Evolutionary conservation across 2,329 filamentous ascomycete genomes (phyloP), one percentile per base, ranked within the genome.

Genomic region (Nemania sp.): DNA sequence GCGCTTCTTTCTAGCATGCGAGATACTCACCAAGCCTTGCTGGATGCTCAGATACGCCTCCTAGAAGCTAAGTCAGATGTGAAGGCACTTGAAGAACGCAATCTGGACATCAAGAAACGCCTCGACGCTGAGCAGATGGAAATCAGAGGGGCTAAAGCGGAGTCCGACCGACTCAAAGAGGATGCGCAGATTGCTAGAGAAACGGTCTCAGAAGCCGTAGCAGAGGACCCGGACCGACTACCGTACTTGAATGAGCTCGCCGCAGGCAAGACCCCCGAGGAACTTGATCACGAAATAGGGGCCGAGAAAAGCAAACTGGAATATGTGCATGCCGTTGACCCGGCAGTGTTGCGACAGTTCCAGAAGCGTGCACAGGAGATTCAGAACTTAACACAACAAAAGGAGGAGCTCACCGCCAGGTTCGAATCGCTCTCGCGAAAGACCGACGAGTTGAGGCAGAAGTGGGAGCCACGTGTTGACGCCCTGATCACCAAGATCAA

Each of bases 401-500:
- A 90, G 76, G 84, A 86, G 7, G 81, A 84, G 2, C 83, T 87
- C 49, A 84, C 86, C 32, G 78, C 77, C 5, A 85, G 86, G 61
- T 82, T 96, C 10, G 84, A 84, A 2, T 80, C 84, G 2, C 80
- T 91, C 18, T 83, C 84, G 18, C 76, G 78, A 13, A 84, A 87
- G 54, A 95, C 97, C 69, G 79, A 82, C 0, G 85, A 89, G 43
- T 81, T 97, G 63, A 90, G 91, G 73, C 83, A 83, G 18, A 84
- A 87, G 70, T 99, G 94, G 93, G 96, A 98, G 79, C 94, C 94
- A 0, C 82, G 87, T 73, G 85, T 99, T 2, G 94, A 98, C 73
- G 85, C 83, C 24, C 86, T 99, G 2, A 87, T 98, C 47, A 83
- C 83, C 22, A 89, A 90, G 76, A 98, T 99, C 80, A 97, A 93